phyloP scores from a whole-genome alignment of 306 rosid species.

The Acacia confusa region DNA sequence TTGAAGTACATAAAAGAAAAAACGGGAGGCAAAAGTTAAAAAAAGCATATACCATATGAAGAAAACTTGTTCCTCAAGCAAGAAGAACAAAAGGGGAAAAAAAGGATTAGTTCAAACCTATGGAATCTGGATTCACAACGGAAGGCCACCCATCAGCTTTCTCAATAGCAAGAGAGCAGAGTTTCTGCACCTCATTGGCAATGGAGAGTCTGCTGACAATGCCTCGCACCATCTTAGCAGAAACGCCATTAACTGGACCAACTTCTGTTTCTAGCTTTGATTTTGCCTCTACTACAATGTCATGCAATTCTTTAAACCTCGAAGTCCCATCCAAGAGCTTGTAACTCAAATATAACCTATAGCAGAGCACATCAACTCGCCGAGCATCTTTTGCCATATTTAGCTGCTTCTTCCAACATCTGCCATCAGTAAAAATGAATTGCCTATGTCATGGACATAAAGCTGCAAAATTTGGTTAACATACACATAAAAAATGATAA shows the following conservation, averaged over 20 bases:
- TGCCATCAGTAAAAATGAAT: slow-evolving; percentile 44
- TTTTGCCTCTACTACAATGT: slow-evolving; percentile 71
- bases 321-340: slow-evolving; percentile 82
- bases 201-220: slow-evolving; percentile 93
- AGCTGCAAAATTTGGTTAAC: slow-evolving; percentile 16
- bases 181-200: slow-evolving; percentile 76
- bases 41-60: slow-evolving; percentile 24
- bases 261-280: slow-evolving; percentile 81
- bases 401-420: slow-evolving; percentile 93
- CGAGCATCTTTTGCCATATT: slow-evolving; percentile 86
- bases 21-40: not conserved
- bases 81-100: slow-evolving; percentile 21
- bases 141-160: slow-evolving; percentile 81
- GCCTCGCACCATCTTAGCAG: slow-evolving; percentile 90
- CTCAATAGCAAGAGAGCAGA: slow-evolving; percentile 85
- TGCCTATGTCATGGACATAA: slow-evolving; percentile 37
- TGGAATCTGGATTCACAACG: slow-evolving; percentile 50
- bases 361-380: slow-evolving; percentile 86
- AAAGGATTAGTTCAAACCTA: slow-evolving; percentile 47
- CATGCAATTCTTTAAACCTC: slow-evolving; percentile 76
- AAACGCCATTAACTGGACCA: slow-evolving; percentile 78
- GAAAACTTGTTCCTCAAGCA: slow-evolving; percentile 26
- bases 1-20: not conserved
- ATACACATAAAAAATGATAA: slow-evolving; percentile 16
- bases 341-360: slow-evolving; percentile 80